Base-by-base conservation (phyloP, 352 stramenopile genomes). In the Pilasporangium apinafurcum region DNA sequence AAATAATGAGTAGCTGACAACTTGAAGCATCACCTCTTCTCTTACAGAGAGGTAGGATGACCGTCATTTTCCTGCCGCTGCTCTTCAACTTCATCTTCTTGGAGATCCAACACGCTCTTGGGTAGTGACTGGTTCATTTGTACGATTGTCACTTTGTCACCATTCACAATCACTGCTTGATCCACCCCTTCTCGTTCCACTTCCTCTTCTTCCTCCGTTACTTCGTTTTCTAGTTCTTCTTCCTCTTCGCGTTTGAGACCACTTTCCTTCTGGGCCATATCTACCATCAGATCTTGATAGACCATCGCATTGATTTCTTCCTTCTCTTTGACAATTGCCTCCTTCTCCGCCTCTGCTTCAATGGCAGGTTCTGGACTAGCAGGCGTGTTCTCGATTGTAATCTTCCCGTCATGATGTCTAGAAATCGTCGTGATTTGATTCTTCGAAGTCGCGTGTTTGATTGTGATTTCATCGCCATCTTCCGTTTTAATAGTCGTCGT, bases 381-480 rank as follows among this genome's bases (percentile, higher is more conserved):
- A 4, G n/a, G 16, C 14, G n/a, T 12, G 29, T 71, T 71, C 42
- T 88, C 72, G 40, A 88, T 88, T 43, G 70, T 88, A 49, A 88
- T 81, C 44, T 80, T 84, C 32, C 76, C 76, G 46, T 78, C 70
- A 18, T 88, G 72, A 38, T 88, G 63, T 2, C 67, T 57, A 25
- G 70, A 86, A 31, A 88, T 88, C 22, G 58, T 83, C 16, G 73
- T 88, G 52, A 83, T 63, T 43, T 82, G 80, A 20, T 68, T 64
- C 45, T 84, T 83, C 24, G 66, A 77, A 22, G 54, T 80, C 12
- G 55, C 54, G 20, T 70, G 69, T 44, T 83, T 84, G 56, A 88
- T 88, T 27, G 76, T 88, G 62, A 88, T 86, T 58, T 86, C 75
- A 48, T 88, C 72, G 32, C 75, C 75, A 33, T 81, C 72, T 46